phyloP scores from a whole-genome alignment of 257 asterid genomes.

The Scutellaria baicalensis region DNA sequence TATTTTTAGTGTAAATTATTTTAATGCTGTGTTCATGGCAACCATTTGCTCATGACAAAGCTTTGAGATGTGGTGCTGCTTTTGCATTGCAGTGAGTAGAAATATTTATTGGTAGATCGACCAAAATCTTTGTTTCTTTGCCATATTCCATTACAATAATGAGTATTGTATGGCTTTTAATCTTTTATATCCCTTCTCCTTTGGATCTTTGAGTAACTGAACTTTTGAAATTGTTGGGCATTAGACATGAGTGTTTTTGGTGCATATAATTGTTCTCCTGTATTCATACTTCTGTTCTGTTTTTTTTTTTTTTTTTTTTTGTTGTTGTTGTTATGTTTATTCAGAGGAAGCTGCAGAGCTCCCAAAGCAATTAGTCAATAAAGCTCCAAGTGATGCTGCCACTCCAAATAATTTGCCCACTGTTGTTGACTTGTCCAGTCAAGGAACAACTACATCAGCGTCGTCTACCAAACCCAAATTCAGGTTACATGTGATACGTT shows the following conservation, averaged over 20 bases:
- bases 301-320: too few relatives aligned
- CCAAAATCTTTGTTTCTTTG: too few relatives aligned
- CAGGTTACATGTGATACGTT: constrained; percentile 32
- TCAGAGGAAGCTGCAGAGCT: constrained; percentile 64
- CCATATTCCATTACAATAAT: too few relatives aligned
- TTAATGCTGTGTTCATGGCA: too few relatives aligned
- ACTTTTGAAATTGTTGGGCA: neutral
- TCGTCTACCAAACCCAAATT: constrained; percentile 46
- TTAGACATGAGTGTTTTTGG: neutral
- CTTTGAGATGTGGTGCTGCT: neutral
- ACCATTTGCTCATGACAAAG: neutral
- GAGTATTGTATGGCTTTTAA: too few relatives aligned
- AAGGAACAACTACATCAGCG: constrained; percentile 18
- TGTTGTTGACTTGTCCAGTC: constrained; percentile 28
- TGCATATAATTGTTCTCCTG: neutral
- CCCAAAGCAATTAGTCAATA: constrained; percentile 20
- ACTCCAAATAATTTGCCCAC: constrained; percentile 29
- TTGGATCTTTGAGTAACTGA: neutral
- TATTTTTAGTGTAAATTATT: too few relatives aligned
- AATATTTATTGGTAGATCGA: neutral
- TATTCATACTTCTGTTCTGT: neutral
- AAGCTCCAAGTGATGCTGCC: constrained; percentile 11
- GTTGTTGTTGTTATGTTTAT: too few relatives aligned
- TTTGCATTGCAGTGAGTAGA: neutral
- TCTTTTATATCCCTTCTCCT: too few relatives aligned